Evolutionary conservation across 2,329 filamentous ascomycete genomes (phyloP), one percentile per base, ranked within the genome.

Genomic region (Aspergillus tubingensis): DNA sequence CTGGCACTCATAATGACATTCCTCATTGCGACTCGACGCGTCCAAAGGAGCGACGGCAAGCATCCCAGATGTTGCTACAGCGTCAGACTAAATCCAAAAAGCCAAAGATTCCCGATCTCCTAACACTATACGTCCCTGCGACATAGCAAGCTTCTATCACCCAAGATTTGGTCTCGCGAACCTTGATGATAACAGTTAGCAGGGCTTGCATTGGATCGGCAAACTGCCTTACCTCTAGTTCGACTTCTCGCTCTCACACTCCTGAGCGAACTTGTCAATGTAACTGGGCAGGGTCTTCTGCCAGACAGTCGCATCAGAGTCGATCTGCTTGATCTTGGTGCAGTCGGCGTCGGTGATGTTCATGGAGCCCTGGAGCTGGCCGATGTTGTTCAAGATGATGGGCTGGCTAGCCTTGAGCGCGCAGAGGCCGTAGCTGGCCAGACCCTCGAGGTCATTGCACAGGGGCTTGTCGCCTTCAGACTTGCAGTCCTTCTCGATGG

Each of bases 401-500:
- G 60, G 60, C 53, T 54, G 38, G n/a, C 51, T 27, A 17, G 60
- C 60, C 36, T 62, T 51, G 30, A 59, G 30, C 5, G 47, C 60
- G 27, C 60, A 62, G 21, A n/a, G 6, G 1, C 57, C 57, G 23
- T 56, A 58, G 17, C 50, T 10, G 3, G 55, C 36, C 8, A 51
- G 30, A 2, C 52, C 53, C n/a, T 57, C 13, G 15, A 44, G 19
- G 30, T 62, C 52, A 23, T 59, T 56, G 47, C 60, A 62, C 17
- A 62, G 51, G 19, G 47, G 57, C 47, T 59, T 59, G 36, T 58
- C 52, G 43, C 61, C 61, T 23, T 60, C 53, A 17, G 53, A 10
- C 1, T 50, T n/a, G 49, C 61, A 62, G 17, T 43, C 48, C 58
- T 61, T 60, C 27, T 58, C 15, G 3, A 62, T 43, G 11, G 61